Evolutionary conservation across 805 yeast genomes (phyloP), one percentile per base, ranked within the genome.

Genomic region (Yarrowia bubula): DNA sequence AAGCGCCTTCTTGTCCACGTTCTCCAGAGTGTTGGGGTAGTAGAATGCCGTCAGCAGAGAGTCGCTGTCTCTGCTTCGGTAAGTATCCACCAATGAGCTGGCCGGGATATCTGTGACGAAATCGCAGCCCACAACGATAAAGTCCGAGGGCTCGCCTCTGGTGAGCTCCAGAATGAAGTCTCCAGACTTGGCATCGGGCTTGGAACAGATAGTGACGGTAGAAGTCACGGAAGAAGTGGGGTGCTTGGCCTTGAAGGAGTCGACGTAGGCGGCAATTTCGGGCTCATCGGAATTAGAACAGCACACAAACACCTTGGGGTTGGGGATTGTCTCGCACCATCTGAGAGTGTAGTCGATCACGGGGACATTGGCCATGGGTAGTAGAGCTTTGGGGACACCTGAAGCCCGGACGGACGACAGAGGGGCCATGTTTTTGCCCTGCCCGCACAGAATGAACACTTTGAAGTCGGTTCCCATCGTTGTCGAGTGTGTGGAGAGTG

Each of bases 71-170:
- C 86, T 85, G 69, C 86, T 86, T 71, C 97, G 81, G 74, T 87
- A 92, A 60, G 88, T 89, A 72, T 93, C 96, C 50, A 92, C 85
- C 37, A 95, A 80, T 17, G 88, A 87, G 71, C 90, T 93, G 10
- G 98, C 97, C 3, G 97, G 96, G 42, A 93, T 79, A 73, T 92
- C 93, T 1, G 98, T 92, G 64, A 96, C 80, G 73, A 95, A 90
- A 75, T 96, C 99, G 77, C 98, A 93, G 8, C 98, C 98, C 65
- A 95, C 77, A 37, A 95, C 75, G n/a, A 92, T 90, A 71, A 91
- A 87, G 72, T 87, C 86, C 38, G 80, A 72, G 43, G 57, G 66
- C 28, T 31, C 39, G 10, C 58, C 55, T 15, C 43, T 47, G 31
- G 64, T 58, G 43, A 68, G 44, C 8, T 61, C 58, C 10, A 32